Evolutionary conservation across 768 basidiomycete species (phyloP), one percentile per base, ranked within the genome.

Genomic region (Rhodotorula toruloides): DNA sequence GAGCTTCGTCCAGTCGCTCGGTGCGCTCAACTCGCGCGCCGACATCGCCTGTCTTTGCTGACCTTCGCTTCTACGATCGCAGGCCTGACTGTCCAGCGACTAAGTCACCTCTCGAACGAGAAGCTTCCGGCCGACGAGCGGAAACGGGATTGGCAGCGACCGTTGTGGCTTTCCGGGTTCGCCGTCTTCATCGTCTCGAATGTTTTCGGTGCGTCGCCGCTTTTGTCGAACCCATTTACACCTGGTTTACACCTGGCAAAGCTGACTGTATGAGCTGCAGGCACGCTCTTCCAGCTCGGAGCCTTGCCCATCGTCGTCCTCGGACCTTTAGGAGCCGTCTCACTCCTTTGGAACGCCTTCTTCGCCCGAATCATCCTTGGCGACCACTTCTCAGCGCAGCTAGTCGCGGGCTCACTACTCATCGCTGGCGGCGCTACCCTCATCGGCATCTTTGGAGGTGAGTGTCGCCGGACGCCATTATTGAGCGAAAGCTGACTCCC

Each of bases 231-330:
- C 27, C n/a, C 25, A 10, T 31, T 19, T 5, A 17, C 52, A 10
- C 32, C 32, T 8, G 17, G 14, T 21, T 2, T 11, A 14, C 31
- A 2, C 6, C 32, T 12, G 14, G 19, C 8, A 5, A 2, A 25
- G 1, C 56, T 53, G 9, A 36, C 47, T n/a, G 29, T 14, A 1
- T 13, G 7, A 16, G 40, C 59, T 4, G 47, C 64, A 54, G 74
- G 73, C 12, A 91, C 90, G 3, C 78, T 93, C 43, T 88, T 94
- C 71, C 92, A 94, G 79, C 90, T 97, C 47, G 91, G 90, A 14
- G 89, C 91, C 4, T 84, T 97, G 19, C 91, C 92, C 5, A 90
- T 97, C 70, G 91, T 94, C 65, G 90, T 97, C 62, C 87, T 97
- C 57, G 92, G 91, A 1, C 92, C 92, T 0, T 82, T 97, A 8